Evolutionary conservation across 805 yeast species (phyloP), one percentile per base, ranked within the genome.

Genomic region (Candida namnaoensis): DNA sequence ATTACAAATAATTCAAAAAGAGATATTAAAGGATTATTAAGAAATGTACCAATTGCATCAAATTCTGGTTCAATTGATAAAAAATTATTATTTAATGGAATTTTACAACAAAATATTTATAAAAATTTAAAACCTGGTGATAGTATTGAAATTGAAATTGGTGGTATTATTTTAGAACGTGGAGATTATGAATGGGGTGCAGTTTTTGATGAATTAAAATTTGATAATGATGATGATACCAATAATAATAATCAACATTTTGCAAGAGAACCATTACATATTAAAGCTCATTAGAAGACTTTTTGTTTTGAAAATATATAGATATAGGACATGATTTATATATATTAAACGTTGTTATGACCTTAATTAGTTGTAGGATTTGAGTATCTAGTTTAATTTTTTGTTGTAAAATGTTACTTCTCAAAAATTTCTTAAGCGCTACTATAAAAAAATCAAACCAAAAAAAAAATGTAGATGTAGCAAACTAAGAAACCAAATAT

Each of bases 131-230:
- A 50, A 2, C 69, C 82, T 0, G 72, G 74, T 1, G 69, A 62
- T 25, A 51, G 65, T 0, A 40, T 63, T 4, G 64, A 57, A 2
- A 62, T 77, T 28, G 68, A 67, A 24, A 56, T 83, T 34, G 77
- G 86, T 7, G 72, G 81, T 38, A 71, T 81, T 15, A 74, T 87
- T 5, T 62, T 90, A 34, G 90, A 84, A 41, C 70, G 71, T 37
- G 98, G 97, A 2, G 81, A 76, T 38, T 88, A 81, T 55, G 93
- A 86, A 56, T 81, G 95, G 82, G 87, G 90, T 1, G 72, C 74
- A 0, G 58, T 78, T 12, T 66, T 78, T 47, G 84, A 80, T 41
- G 75, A 71, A 42, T 47, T 61, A 44, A 60, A 49, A 1, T 57
- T 46, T 19, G 48, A n/a, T n/a, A n/a, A n/a, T n/a, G n/a, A n/a